These are phyloP conservation scores for Tetrapisispora arboricola DNA, from an alignment of 805 yeast genomes.

Conservation along the genomic window DNA sequence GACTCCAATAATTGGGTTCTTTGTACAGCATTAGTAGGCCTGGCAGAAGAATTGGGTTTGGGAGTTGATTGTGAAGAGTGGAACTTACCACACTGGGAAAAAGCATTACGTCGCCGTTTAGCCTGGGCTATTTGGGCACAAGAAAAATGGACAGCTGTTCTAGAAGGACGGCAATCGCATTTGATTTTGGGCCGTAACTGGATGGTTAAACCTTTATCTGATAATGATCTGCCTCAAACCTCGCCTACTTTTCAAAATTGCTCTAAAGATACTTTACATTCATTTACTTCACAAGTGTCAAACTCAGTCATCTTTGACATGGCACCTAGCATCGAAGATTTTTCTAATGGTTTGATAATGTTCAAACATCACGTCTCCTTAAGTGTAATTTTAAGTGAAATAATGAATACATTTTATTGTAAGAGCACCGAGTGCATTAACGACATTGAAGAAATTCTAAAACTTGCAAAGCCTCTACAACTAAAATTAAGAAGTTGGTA, in stretches of 20 bases:
- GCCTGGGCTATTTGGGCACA: conserved; percentile 95
- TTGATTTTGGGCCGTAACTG: conserved; percentile 63
- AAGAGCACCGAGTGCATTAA: conserved; percentile 50
- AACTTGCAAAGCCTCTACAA: conserved; percentile 73
- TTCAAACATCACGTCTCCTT: conserved; percentile 60
- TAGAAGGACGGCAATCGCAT: conserved; percentile 80
- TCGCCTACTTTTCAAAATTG: conserved; percentile 27
- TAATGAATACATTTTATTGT: conserved; percentile 62
- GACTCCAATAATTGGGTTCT: conserved; percentile 74
- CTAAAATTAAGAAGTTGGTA: conserved; percentile 64
- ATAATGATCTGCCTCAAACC: conserved; percentile 69
- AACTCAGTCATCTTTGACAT: conserved; percentile 20
- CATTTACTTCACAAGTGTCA: conserved; percentile 5
- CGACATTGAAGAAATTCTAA: conserved; percentile 57
- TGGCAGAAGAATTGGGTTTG: conserved; percentile 83
- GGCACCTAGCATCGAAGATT: conserved; percentile 38
- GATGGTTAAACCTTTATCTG: conserved; percentile 59
- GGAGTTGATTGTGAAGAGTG: conserved; percentile 86
- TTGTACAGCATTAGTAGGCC: conserved; percentile 75
- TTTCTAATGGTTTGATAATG: conserved; percentile 56
- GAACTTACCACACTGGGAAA: conserved; percentile 93
- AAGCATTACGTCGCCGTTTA: conserved; percentile 73
- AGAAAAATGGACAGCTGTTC: conserved; percentile 82
- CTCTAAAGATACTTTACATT: background rate
- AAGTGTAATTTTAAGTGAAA: conserved; percentile 60